Percentiles rank a stretch among this genome's conserved stretches.
Conservation (phyloP, 2,329 filamentous ascomycete species). For the Blumeria graminis region DNA sequence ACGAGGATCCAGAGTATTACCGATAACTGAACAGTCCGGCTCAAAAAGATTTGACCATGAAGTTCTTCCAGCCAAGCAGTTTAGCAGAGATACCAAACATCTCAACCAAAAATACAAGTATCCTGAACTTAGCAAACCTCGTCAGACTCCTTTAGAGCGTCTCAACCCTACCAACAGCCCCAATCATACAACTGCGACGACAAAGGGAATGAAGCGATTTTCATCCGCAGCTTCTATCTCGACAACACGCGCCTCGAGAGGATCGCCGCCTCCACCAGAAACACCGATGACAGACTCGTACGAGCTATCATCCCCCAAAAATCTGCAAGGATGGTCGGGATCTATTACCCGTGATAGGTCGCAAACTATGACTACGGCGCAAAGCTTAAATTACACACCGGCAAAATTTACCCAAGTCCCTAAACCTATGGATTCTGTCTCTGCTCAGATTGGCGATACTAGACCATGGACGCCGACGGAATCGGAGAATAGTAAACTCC, state of each 20-base stretch:
- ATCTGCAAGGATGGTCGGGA: constrained; percentile 39
- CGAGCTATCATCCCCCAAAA: constrained; percentile 22
- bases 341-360: constrained; percentile 51
- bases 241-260: constrained; percentile 73
- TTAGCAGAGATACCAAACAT: constrained; percentile 54
- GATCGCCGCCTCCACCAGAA: constrained; percentile 84
- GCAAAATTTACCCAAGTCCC: too few relatives aligned
- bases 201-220: constrained; percentile 32
- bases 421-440: not conserved
- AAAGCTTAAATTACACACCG: constrained; percentile 53
- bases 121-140: not conserved
- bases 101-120: not conserved
- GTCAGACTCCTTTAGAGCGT: too few relatives aligned
- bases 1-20: constrained; percentile 30
- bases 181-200: not conserved
- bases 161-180: too few relatives aligned
- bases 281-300: constrained; percentile 61
- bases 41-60: not conserved
- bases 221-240: constrained; percentile 77
- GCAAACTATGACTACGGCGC: constrained; percentile 59
- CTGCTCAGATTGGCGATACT: constrained; percentile 17
- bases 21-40: not conserved
- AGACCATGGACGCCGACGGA: constrained; percentile 94
- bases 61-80: constrained; percentile 33
- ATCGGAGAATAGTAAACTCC: constrained; percentile 58